Evolutionary conservation across 305 asterid species (phyloP).

Genomic region (Caryopteris hybrid): DNA sequence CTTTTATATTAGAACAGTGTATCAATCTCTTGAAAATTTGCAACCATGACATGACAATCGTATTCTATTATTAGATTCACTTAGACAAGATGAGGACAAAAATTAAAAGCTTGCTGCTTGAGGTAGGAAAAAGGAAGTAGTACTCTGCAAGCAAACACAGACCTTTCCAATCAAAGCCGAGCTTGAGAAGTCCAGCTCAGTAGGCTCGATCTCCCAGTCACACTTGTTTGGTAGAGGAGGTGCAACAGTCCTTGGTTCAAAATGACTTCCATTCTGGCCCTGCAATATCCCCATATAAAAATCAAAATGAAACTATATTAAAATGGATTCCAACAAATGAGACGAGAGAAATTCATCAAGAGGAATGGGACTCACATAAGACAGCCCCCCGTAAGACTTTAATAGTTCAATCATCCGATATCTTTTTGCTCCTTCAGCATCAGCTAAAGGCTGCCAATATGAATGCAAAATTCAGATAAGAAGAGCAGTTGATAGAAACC

Average conservation of each 20-base stretch:
- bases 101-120: slow-evolving; percentile 4
- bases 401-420: slow-evolving; percentile 61
- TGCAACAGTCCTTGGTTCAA: slow-evolving; percentile 86
- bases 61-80: not conserved
- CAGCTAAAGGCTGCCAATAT: slow-evolving; percentile 87
- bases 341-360: not conserved
- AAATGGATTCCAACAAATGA: not conserved
- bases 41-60: not conserved
- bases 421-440: slow-evolving; percentile 92
- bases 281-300: slow-evolving; percentile 32
- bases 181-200: slow-evolving; percentile 82
- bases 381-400: slow-evolving; percentile 73
- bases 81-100: not conserved
- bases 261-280: slow-evolving; percentile 99
- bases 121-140: not conserved
- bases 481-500: not conserved
- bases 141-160: slow-evolving; percentile 17
- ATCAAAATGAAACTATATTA: slow-evolving; percentile 1
- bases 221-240: slow-evolving; percentile 96
- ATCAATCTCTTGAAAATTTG: not conserved
- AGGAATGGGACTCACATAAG: slow-evolving; percentile 63
- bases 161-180: slow-evolving; percentile 84
- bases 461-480: slow-evolving; percentile 16
- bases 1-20: slow-evolving; percentile 2
- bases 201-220: slow-evolving; percentile 96